These are phyloP conservation scores for Colletotrichum caudatum DNA, from an alignment of 2,329 filamentous ascomycete species.

Conservation along the genomic window DNA sequence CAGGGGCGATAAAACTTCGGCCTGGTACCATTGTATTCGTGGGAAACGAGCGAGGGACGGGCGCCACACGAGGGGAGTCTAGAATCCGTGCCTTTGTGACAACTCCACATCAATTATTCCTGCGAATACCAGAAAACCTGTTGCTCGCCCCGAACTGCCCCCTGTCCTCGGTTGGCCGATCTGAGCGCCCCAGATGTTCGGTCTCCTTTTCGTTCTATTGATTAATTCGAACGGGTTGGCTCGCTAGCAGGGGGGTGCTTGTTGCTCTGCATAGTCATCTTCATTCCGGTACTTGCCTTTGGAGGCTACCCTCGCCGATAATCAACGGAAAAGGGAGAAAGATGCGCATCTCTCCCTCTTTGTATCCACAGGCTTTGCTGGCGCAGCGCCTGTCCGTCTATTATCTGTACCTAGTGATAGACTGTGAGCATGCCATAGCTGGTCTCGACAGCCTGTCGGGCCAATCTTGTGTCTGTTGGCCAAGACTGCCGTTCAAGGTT, in stretches of 20 bases:
- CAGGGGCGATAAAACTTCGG: no score
- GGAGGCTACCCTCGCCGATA: not conserved
- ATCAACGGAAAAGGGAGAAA: not conserved
- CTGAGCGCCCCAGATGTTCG: not conserved
- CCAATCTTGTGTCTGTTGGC: not conserved
- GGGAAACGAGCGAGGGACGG: not conserved
- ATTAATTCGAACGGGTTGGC: not conserved
- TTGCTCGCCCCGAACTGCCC: not conserved
- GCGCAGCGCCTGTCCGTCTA: not conserved
- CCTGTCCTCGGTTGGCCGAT: conserved; percentile 4
- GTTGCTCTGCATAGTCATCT: not conserved
- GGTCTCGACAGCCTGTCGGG: not conserved
- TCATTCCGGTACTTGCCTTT: conserved; percentile 8
- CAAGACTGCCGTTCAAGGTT: conserved; percentile 17
- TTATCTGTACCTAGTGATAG: not conserved
- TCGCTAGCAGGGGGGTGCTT: conserved; percentile 6
- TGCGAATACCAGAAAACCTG: conserved; percentile 4
- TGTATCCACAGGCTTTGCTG: not conserved
- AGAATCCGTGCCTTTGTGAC: not conserved
- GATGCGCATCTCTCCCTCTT: conserved; percentile 11
- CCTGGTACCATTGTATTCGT: no score
- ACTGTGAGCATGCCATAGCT: conserved; percentile 10
- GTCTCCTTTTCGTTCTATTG: not conserved
- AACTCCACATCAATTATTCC: conserved; percentile 8
- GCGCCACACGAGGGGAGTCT: not conserved